Evolutionary conservation across 768 basidiomycete species (phyloP), one percentile per base, ranked within the genome.

Genomic region (Trametes elegans): DNA sequence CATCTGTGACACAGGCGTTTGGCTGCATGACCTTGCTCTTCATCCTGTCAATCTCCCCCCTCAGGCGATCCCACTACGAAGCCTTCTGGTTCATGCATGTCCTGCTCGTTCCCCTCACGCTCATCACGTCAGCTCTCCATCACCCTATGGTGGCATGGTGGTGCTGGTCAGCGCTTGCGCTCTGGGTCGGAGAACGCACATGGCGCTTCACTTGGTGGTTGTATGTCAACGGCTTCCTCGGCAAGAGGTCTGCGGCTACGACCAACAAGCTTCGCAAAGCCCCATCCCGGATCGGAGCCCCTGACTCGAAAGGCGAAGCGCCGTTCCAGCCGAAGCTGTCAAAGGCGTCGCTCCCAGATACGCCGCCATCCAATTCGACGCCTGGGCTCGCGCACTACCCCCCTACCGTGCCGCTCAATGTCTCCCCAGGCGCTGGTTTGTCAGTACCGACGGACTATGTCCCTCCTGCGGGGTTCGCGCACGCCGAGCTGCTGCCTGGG

Each of bases 401-500:
- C 3, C 57, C 57, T 2, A 47, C 6, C 11, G 8, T 42, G 6
- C n/a, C 51, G 7, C 3, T 42, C 3, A 49, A 35, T n/a, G 53
- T 35, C 35, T 31, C 46, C 7, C 43, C 45, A 9, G 54, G 36
- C 5, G 27, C 41, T 19, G 56, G 57, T 8, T 41, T 65, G 35
- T 54, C 47, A 14, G 28, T 59, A 8, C 59, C 35, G 34, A 35
- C 53, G 16, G 47, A 57, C 34, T 78, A 79, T 59, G 57, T 72
- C 8, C 82, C 87, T 10, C 88, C 88, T 0, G 72, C 76, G 9
- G 89, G 89, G 2, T 88, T 80, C 69, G 87, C 80, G 1, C 79
- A 85, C 41, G 83, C 80, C 1, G 83, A 87, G 58, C 71, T 90
- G 7, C 72, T 91, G 16, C 81, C 89, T 0, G 90, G 89, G 8